Evolutionary conservation across 2,329 filamentous ascomycete species (phyloP), one percentile per base, ranked within the genome.

Genomic region (Apiospora pterosperma): DNA sequence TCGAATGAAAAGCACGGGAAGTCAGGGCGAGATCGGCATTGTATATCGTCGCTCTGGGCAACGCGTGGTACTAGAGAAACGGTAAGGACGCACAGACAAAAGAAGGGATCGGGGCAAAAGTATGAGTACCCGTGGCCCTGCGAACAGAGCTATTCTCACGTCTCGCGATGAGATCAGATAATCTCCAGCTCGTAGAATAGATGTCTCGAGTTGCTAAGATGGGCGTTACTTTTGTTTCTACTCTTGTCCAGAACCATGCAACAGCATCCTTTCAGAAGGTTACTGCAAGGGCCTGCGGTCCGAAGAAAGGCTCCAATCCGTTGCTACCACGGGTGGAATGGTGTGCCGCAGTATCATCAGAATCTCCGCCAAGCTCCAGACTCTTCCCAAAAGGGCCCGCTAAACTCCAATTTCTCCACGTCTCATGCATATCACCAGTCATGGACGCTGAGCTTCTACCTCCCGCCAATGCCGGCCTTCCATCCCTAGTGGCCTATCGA

Each of bases 241-340:
- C 16, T 55, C 48, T 10, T 12, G 41, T 12, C 28, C 19, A 55
- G 19, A 28, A 28, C 25, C 44, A 31, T 52, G 25, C 14, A 52
- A 19, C 44, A 34, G 16, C 28, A 55, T 55, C 48, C 28, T 34
- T 34, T 28, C 48, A 55, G 48, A 64, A 70, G 67, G 68, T 73
- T 72, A 72, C 72, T 69, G 70, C 69, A 74, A 76, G 75, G 76
- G 71, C 74, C 71, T 73, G 68, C 76, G 76, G 75, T 76, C 76
- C 76, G 76, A 76, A 67, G 68, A 67, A 63, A 67, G 48, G 66
- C 68, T 70, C 70, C 71, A 69, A 64, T 67, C 65, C 62, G 67
- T 63, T 65, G 59, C 63, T 64, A 69, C 65, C 62, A 63, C 63
- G 65, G 64, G 58, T 67, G 65, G 64, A 62, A 70, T 70, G 70